These are phyloP conservation scores for Micractinium conductrix DNA, from an alignment of 139 green algal species.

Conservation along the genomic window DNA sequence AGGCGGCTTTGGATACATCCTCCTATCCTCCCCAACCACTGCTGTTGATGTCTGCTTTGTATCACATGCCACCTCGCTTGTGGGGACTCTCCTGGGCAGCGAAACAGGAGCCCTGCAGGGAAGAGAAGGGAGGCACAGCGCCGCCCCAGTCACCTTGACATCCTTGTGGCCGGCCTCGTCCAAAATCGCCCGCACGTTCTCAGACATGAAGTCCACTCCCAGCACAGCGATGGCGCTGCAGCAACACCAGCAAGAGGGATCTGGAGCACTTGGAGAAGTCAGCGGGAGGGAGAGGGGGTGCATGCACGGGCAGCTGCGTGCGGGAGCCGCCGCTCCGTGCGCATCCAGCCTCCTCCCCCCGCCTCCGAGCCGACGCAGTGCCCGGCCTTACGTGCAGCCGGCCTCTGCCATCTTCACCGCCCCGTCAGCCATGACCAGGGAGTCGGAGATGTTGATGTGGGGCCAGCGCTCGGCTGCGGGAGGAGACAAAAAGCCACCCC, in stretches of 20 bases:
- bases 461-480: conserved; percentile 80
- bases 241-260: neutral
- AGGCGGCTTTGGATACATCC: no score
- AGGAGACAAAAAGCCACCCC: no score
- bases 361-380: no score
- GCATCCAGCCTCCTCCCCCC: no score
- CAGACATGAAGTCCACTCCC: conserved; percentile 99
- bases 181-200: conserved; percentile 98
- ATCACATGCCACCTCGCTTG: no score
- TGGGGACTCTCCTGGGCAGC: no score
- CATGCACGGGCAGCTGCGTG: neutral
- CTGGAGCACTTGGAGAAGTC: neutral
- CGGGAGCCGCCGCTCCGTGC: neutral
- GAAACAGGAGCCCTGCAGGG: no score
- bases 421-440: conserved; percentile 90
- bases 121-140: no score
- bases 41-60: no score
- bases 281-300: neutral
- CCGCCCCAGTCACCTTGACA: conserved; percentile 63
- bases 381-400: conserved; percentile 76
- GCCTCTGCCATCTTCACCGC: conserved; percentile 85
- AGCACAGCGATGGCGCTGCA: conserved; percentile 83
- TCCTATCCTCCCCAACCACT: no score
- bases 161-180: conserved; percentile 80
- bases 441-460: conserved; percentile 96